phyloP scores from a whole-genome alignment of 2,329 filamentous ascomycete species.

The Diplodia sapinea region DNA sequence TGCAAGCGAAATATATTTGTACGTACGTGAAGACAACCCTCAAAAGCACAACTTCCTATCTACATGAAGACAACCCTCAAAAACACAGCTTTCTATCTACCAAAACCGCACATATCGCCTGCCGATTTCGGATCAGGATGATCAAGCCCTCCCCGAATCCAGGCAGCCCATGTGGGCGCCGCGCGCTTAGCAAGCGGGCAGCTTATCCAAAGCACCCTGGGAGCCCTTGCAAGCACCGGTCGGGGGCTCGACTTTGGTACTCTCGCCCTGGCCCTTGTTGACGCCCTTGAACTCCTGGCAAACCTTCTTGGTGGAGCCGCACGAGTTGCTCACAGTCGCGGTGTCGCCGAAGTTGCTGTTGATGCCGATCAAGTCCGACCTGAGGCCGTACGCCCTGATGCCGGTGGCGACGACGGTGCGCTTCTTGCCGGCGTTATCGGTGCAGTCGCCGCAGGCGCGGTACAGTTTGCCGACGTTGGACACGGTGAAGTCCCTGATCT shows the following conservation, averaged over 20 bases:
- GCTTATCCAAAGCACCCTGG: background rate
- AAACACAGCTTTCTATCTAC: too few relatives aligned
- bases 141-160: background rate
- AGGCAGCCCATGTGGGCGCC: background rate
- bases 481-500: slow-evolving; percentile 45
- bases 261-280: slow-evolving; percentile 20
- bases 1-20: too few relatives aligned
- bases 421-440: slow-evolving; percentile 50
- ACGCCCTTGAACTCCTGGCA: slow-evolving; percentile 46
- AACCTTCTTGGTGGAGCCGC: slow-evolving; percentile 40
- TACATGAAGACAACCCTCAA: too few relatives aligned
- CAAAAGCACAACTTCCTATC: too few relatives aligned
- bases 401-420: slow-evolving; percentile 49
- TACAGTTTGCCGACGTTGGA: slow-evolving; percentile 51
- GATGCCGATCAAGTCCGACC: slow-evolving; percentile 55
- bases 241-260: background rate
- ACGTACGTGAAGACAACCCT: too few relatives aligned
- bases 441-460: slow-evolving; percentile 48
- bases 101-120: too few relatives aligned
- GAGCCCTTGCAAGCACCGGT: background rate
- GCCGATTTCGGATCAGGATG: background rate
- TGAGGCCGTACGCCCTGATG: slow-evolving; percentile 51
- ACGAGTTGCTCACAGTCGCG: slow-evolving; percentile 44
- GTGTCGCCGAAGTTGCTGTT: slow-evolving; percentile 60
- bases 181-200: background rate